Evolutionary conservation across 257 asterid genomes (phyloP).

Genomic region (Penstemon newberryi): DNA sequence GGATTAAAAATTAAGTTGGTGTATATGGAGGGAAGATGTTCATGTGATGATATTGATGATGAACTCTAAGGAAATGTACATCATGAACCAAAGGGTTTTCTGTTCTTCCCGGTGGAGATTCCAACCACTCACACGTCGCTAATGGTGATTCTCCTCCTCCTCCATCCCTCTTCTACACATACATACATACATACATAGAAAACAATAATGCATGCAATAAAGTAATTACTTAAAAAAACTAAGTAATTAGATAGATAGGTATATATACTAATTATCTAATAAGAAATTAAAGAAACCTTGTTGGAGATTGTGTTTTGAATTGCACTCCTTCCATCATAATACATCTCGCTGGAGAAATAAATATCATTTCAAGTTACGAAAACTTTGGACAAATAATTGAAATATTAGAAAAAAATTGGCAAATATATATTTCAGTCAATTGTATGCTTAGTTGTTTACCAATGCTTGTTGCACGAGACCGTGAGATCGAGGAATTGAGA

Average conservation of each 20-base stretch:
- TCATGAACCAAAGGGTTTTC: slow-evolving; percentile 65
- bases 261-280: background rate
- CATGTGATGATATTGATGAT: slow-evolving; percentile 30
- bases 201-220: background rate
- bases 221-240: too few species aligned
- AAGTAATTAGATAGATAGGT: background rate
- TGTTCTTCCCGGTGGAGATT: slow-evolving; percentile 58
- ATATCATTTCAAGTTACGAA: background rate
- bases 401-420: background rate
- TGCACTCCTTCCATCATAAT: slow-evolving; percentile 48
- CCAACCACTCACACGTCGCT: slow-evolving; percentile 33
- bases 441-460: slow-evolving; percentile 22
- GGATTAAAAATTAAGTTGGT: slow-evolving; percentile 23
- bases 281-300: slow-evolving; percentile 36
- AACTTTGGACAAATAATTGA: background rate
- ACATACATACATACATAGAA: background rate
- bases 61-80: slow-evolving; percentile 41
- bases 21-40: slow-evolving; percentile 38
- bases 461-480: slow-evolving; percentile 33
- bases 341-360: slow-evolving; percentile 33
- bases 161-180: slow-evolving; percentile 38
- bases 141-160: slow-evolving; percentile 25
- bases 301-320: slow-evolving; percentile 44
- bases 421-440: too few species aligned
- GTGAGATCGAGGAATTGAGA: slow-evolving; percentile 42